Base-by-base conservation (phyloP, 2,329 filamentous ascomycete species). In the Talaromyces atroroseus region DNA sequence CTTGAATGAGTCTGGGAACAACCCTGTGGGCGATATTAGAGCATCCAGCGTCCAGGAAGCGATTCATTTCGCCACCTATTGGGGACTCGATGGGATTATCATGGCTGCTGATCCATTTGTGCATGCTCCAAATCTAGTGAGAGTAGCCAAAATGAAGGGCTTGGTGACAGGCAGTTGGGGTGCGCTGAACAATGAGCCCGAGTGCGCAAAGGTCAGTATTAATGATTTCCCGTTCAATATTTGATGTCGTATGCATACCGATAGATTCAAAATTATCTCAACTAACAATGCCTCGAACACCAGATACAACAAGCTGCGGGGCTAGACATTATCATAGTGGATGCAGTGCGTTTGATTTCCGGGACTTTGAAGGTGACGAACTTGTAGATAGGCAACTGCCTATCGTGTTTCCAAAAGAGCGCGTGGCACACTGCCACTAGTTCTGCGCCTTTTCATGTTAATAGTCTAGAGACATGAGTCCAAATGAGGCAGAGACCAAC, bases 1-100 rank as follows among this genome's bases (percentile, higher is more conserved):
- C 57, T 62, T 66, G 40, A 68, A 58, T n/a, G 64, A 68, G 45
- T 62, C 64, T 10, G 66, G 66, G 36, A 65, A 63, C 24, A 47
- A 49, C 11, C 63, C 64, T 2, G 47, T 62, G 14, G 52, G 49
- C 18, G 71, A 74, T 54, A 61, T 65, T 44, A 66, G 74, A 18
- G 71, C 68, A 1, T 62, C 61, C n/a, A 74, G 67, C 56, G 57
- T 75, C 11, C 69, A 75, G 55, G 63, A 62, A 21, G 74, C 70
- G 1, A 62, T 74, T 18, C 62, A 63, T n/a, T 76, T 76, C 57
- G 73, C 74, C 14, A 65, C 63, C 42, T 56, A 62, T 34, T 76
- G 73, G 73, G 62, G 64, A 6, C 63, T 76, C 10, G 50, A 64
- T 6, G 74, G 74, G 0, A 56, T 76, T 29, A 68, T 75, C 18